phyloP scores from a whole-genome alignment of 768 basidiomycete genomes.

The Lyophyllum atratum region DNA sequence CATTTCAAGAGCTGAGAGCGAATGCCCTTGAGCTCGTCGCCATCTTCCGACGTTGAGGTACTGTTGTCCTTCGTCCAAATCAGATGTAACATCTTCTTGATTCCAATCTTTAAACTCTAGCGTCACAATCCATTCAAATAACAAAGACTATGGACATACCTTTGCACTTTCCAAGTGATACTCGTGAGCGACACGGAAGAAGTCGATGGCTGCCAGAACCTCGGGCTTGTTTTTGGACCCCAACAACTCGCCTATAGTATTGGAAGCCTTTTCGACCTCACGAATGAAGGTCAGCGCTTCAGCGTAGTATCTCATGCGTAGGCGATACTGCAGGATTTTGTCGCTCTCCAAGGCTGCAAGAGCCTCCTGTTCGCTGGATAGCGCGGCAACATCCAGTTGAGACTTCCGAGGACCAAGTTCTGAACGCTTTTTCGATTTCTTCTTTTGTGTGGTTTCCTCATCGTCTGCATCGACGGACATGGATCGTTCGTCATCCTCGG shows the following conservation, averaged over 20 bases:
- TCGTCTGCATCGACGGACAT: conserved; percentile 44
- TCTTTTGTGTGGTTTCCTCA: conserved; percentile 31
- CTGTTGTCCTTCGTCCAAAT: conserved; percentile 97
- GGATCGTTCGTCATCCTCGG: conserved; percentile 25
- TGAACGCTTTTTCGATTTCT: conserved; percentile 44
- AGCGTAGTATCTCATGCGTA: conserved; percentile 83
- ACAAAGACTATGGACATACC: conserved; percentile 35
- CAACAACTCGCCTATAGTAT: conserved; percentile 72
- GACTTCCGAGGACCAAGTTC: conserved; percentile 66
- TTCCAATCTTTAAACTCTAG: conserved; percentile 58
- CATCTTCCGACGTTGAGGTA: conserved; percentile 63
- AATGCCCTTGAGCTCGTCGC: conserved; percentile 82
- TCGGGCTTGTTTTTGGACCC: conserved; percentile 87
- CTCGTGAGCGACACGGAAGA: conserved; percentile 80
- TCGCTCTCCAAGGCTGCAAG: conserved; percentile 69
- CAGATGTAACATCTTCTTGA: conserved; percentile 95
- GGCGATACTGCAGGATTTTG: conserved; percentile 62
- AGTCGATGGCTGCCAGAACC: conserved; percentile 85
- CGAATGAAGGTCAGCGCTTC: conserved; percentile 86
- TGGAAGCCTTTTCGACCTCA: conserved; percentile 60
- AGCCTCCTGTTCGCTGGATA: conserved; percentile 71
- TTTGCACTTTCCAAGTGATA: conserved; percentile 81
- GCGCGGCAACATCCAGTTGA: conserved; percentile 64
- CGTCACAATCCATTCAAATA: conserved; percentile 4
- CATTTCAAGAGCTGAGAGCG: conserved; percentile 86